Evolutionary conservation across 2,329 filamentous ascomycete species (phyloP).

Genomic region (Botrytis galanthina): DNA sequence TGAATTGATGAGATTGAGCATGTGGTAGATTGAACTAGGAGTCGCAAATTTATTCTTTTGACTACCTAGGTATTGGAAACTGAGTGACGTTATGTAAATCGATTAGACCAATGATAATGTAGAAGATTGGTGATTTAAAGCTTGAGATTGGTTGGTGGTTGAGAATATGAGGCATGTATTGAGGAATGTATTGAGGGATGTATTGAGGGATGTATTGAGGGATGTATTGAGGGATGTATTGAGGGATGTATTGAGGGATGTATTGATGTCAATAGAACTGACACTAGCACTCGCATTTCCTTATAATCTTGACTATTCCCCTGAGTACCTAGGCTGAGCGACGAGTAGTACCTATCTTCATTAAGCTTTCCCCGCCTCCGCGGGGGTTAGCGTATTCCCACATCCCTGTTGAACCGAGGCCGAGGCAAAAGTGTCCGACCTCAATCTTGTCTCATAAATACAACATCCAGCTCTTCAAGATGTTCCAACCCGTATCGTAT

Average conservation of each 20-base stretch:
- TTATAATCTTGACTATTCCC: not conserved
- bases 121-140: not conserved
- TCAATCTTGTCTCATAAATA: conserved; percentile 1
- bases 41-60: not conserved
- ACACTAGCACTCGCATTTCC: not conserved
- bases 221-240: not conserved
- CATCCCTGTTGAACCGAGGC: conserved; percentile 17
- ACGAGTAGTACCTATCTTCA: not conserved
- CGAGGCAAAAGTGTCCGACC: conserved; percentile 16
- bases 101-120: not conserved
- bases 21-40: not conserved
- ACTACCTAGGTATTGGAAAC: not conserved
- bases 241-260: not conserved
- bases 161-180: not conserved
- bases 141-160: not conserved
- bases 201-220: not conserved
- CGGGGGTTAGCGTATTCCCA: conserved; percentile 4
- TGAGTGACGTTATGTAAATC: not conserved
- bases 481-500: not conserved
- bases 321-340: not conserved
- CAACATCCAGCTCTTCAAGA: not conserved
- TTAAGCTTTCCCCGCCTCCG: not conserved
- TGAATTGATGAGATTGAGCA: not conserved
- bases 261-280: not conserved
- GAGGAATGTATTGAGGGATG: not conserved